These are phyloP conservation scores for Tylopilus orsonianus DNA, from an alignment of 1,284 basidiomycete species.

Conservation along the genomic window DNA sequence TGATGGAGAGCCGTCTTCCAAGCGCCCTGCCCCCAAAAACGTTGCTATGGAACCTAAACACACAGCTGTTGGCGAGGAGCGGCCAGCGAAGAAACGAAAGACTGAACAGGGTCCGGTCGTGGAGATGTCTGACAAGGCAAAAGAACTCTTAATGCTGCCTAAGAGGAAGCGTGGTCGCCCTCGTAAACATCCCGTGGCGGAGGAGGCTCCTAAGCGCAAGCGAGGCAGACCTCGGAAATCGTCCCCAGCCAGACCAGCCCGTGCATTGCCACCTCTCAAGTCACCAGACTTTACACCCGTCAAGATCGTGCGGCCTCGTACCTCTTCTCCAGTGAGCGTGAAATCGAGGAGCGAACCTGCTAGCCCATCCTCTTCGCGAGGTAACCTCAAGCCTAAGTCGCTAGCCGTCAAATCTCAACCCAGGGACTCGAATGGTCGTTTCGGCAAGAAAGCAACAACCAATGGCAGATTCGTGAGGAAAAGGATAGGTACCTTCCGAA, in stretches of 20 bases:
- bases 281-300: slow-evolving; percentile 12
- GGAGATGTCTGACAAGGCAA: slow-evolving; percentile 39
- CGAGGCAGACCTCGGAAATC: slow-evolving; percentile 36
- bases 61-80: slow-evolving; percentile 43
- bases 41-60: slow-evolving; percentile 56
- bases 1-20: slow-evolving; percentile 45
- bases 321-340: slow-evolving; percentile 22
- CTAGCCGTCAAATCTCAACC: slow-evolving; percentile 50
- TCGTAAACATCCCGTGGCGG: slow-evolving; percentile 35
- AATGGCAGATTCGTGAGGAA: slow-evolving; percentile 51
- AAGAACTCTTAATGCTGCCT: slow-evolving; percentile 32
- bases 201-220: slow-evolving; percentile 38
- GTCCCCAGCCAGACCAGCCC: slow-evolving; percentile 20
- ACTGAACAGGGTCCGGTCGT: slow-evolving; percentile 36
- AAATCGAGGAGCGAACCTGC: slow-evolving; percentile 26
- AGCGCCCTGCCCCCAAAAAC: slow-evolving; percentile 48
- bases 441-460: slow-evolving; percentile 49
- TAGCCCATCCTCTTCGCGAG: slow-evolving; percentile 30
- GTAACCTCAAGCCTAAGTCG: slow-evolving; percentile 41
- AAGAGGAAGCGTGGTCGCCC: slow-evolving; percentile 39
- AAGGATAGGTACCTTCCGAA: slow-evolving; percentile 30
- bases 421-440: slow-evolving; percentile 48
- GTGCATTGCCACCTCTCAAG: slow-evolving; percentile 14
- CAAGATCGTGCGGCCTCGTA: slow-evolving; percentile 15
- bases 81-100: slow-evolving; percentile 45